Percentiles rank a stretch among this genome's conserved stretches.
Conservation (phyloP, 2,329 filamentous ascomycete genomes). For the Myriosclerotinia curreyana region DNA sequence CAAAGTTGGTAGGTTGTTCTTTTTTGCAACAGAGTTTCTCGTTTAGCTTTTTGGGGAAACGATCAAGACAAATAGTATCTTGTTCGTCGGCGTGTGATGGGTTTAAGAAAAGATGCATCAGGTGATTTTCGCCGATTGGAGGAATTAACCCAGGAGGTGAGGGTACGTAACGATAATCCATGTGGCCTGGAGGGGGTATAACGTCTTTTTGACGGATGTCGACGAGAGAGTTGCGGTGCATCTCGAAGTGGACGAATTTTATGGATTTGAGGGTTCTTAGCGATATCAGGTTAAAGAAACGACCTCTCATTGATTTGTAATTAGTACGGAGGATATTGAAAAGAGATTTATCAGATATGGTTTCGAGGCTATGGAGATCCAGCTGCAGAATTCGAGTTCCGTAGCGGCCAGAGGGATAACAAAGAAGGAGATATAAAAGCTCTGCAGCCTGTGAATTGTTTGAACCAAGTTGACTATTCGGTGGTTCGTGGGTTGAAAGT, state of each 20-base stretch:
- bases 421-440: conserved; percentile 28
- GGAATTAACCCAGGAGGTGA: conserved; percentile 28
- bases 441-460: conserved; percentile 9
- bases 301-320: conserved; percentile 24
- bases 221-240: conserved; percentile 26
- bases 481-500: conserved; percentile 14
- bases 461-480: not conserved
- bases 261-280: conserved; percentile 26
- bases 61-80: conserved; percentile 24
- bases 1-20: conserved; percentile 25
- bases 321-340: conserved; percentile 25
- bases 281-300: conserved; percentile 21
- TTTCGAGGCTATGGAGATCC: conserved; percentile 22
- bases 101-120: conserved; percentile 30
- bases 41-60: conserved; percentile 32
- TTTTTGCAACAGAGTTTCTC: conserved; percentile 25
- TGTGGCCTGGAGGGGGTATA: conserved; percentile 26
- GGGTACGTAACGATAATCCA: conserved; percentile 28
- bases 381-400: conserved; percentile 29
- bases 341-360: conserved; percentile 24
- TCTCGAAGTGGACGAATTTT: conserved; percentile 32
- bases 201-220: conserved; percentile 29
- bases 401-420: conserved; percentile 26
- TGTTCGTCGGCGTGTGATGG: conserved; percentile 25
- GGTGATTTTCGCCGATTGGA: conserved; percentile 26